These are phyloP conservation scores for Fomitopsis betulina DNA, from an alignment of 1,284 basidiomycete genomes.

Conservation along the genomic window DNA sequence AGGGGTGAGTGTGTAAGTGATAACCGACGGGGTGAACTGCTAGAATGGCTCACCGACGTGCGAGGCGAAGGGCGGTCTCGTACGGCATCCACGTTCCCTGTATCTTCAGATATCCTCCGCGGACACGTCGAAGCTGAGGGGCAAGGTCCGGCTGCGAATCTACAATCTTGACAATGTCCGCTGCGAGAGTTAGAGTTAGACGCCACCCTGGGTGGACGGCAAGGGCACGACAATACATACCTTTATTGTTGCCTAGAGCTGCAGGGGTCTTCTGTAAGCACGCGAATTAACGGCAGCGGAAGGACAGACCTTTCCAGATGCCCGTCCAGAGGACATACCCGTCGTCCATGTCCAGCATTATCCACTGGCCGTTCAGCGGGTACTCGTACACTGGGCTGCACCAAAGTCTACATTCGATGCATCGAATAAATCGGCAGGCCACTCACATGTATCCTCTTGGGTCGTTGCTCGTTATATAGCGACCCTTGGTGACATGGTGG, in stretches of 20 bases:
- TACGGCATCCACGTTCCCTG: conserved; percentile 90
- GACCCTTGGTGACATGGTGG: conserved; percentile 78
- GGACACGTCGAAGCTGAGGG: conserved; percentile 71
- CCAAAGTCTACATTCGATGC: not conserved
- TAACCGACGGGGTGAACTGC: conserved; percentile 8
- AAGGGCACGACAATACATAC: conserved; percentile 30
- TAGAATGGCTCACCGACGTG: conserved; percentile 55
- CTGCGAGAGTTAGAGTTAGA: conserved; percentile 33
- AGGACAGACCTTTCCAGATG: conserved; percentile 74
- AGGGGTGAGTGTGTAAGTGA: conserved; percentile 16
- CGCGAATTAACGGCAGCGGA: not conserved
- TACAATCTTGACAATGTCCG: conserved; percentile 86
- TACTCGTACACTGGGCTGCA: conserved; percentile 81
- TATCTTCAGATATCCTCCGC: conserved; percentile 84
- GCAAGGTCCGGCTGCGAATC: conserved; percentile 85
- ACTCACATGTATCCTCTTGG: conserved; percentile 80
- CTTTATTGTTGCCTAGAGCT: conserved; percentile 84
- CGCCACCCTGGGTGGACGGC: not conserved
- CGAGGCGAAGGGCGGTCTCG: conserved; percentile 73
- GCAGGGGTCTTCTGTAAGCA: not conserved
- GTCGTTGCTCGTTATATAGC: conserved; percentile 85
- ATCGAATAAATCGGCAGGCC: not conserved
- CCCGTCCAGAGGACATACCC: conserved; percentile 85
- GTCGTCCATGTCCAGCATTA: conserved; percentile 90
- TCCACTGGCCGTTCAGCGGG: conserved; percentile 83